Conservation (phyloP, 2,329 filamentous ascomycete species). For the Xylaria sp. region DNA sequence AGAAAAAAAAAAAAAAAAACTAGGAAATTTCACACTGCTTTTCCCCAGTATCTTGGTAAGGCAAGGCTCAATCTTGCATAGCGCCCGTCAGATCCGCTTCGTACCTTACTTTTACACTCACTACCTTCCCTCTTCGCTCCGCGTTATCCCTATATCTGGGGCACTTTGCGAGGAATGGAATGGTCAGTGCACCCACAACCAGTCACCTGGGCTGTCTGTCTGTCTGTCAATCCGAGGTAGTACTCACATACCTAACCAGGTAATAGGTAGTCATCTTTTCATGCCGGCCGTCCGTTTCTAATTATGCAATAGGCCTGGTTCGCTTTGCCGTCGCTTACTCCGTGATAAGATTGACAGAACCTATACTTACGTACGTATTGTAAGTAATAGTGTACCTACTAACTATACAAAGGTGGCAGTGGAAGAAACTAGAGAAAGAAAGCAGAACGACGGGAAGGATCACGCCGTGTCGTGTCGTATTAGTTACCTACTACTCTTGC, state of each 20-base stretch:
- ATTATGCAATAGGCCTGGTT: conserved; percentile 4
- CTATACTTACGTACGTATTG: not conserved
- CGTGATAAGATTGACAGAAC: not conserved
- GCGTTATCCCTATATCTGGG: conserved; percentile 10
- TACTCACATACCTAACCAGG: no score
- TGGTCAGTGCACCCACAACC: conserved; percentile 14
- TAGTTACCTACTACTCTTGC: not conserved
- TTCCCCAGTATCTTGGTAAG: conserved; percentile 35
- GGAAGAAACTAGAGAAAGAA: not conserved
- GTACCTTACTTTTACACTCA: not conserved
- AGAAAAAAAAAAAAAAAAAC: not conserved
- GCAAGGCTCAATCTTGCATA: conserved; percentile 37
- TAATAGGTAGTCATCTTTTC: not conserved
- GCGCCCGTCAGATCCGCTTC: conserved; percentile 30
- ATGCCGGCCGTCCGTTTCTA: not conserved
- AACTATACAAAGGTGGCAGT: not conserved
- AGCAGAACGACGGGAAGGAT: not conserved
- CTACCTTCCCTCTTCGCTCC: conserved; percentile 9
- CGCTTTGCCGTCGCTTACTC: not conserved
- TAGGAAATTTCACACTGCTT: conserved; percentile 3
- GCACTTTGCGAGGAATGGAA: conserved; percentile 11
- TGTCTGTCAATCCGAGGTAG: no score
- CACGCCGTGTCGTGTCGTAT: not conserved
- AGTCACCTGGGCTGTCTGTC: not conserved
- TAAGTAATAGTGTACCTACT: not conserved